These are phyloP conservation scores for Kalmusia sp. DNA, from an alignment of 2,329 filamentous ascomycete species.

Conservation along the genomic window DNA sequence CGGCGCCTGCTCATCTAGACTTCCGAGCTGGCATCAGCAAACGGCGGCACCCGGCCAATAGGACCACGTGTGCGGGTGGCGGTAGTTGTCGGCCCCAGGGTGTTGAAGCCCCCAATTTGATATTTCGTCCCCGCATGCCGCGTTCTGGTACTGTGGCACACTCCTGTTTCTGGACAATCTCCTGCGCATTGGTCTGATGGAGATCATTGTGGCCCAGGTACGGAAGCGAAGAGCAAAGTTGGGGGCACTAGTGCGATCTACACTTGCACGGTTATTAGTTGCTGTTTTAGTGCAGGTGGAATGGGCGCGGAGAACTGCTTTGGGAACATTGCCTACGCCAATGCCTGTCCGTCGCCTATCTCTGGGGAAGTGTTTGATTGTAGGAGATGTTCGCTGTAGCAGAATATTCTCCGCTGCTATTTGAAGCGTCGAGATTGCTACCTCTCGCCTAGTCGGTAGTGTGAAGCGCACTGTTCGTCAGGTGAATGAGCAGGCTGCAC, in stretches of 20 bases:
- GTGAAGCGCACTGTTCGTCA: not conserved
- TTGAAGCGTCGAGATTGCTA: not conserved
- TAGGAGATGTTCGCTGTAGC: too few relatives aligned
- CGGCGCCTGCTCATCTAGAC: not conserved
- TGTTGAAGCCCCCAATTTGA: not conserved
- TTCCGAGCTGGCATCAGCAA: constrained; percentile 2
- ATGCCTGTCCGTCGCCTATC: too few relatives aligned
- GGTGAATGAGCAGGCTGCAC: not conserved
- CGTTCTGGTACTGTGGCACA: not conserved
- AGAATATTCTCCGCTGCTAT: constrained; percentile 1
- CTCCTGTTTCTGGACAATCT: not conserved
- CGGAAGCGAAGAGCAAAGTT: not conserved
- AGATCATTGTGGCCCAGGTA: not conserved
- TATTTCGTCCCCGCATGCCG: not conserved
- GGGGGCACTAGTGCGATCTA: not conserved
- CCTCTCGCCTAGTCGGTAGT: not conserved
- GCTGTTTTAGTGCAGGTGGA: not conserved
- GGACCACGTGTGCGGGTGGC: not conserved
- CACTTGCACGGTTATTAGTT: not conserved
- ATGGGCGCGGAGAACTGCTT: not conserved
- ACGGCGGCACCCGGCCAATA: not conserved
- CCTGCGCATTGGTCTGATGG: not conserved
- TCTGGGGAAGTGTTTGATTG: not conserved
- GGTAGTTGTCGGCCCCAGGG: not conserved
- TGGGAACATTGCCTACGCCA: not conserved